A percentile compares a stretch with the other conserved stretches of the same genome.
Evolutionary conservation across 2,329 filamentous ascomycete species (phyloP).

Genomic region (Stachybotrys elegans): DNA sequence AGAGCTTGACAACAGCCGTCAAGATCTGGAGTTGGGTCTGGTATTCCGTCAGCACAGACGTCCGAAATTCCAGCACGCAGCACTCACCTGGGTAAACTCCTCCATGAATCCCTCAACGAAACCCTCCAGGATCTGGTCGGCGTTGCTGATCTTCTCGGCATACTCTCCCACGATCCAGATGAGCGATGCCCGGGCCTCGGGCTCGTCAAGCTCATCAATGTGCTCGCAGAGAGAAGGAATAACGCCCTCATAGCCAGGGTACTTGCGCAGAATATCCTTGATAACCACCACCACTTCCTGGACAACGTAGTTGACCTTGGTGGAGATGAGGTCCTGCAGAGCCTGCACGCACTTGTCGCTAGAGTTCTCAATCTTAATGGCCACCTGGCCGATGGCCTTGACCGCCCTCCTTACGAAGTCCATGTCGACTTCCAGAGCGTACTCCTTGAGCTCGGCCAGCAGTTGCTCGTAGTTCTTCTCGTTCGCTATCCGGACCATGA

Average conservation of each 20-base stretch:
- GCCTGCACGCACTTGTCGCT: conserved; percentile 95
- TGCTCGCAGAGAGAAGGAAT: conserved; percentile 95
- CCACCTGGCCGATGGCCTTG: conserved; percentile 94
- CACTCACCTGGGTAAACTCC: conserved; percentile 82
- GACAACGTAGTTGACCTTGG: conserved; percentile 98
- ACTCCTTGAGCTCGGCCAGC: conserved; percentile 91
- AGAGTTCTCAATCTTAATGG: conserved; percentile 95
- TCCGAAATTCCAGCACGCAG: neutral
- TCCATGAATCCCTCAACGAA: conserved; percentile 95
- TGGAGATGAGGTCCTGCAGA: conserved; percentile 87
- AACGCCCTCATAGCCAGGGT: conserved; percentile 95
- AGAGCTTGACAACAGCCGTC: conserved; percentile 94
- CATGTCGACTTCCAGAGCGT: conserved; percentile 97
- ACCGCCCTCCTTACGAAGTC: conserved; percentile 94
- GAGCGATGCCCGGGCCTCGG: conserved; percentile 79
- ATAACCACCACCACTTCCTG: conserved; percentile 99
- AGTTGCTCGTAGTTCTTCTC: conserved; percentile 95
- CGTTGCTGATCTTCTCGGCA: conserved; percentile 97
- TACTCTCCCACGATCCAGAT: conserved; percentile 99
- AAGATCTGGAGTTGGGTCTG: conserved; percentile 97
- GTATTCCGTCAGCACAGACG: neutral
- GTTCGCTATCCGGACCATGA: conserved; percentile 98
- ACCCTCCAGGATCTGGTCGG: conserved; percentile 84
- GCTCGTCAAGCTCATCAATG: conserved; percentile 95
- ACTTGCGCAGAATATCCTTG: conserved; percentile 97